Conservation (phyloP, 176 grass and related monocot genomes). For the Hsuehochloa calcarea region DNA sequence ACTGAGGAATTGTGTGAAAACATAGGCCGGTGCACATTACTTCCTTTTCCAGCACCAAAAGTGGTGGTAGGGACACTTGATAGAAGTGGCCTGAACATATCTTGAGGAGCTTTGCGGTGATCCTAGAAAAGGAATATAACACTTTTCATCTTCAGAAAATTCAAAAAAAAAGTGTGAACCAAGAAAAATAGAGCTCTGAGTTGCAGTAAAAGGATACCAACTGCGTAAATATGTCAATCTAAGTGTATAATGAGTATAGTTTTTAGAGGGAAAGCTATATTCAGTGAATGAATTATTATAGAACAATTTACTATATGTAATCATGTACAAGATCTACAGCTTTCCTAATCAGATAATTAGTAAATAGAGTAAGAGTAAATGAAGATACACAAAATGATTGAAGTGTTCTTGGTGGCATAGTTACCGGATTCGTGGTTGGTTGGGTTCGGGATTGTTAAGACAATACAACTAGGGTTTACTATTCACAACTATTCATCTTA, state of each 20-base stretch:
- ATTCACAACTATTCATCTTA: too few relatives aligned
- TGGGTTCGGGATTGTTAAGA: too few relatives aligned
- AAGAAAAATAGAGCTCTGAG: conserved; percentile 6
- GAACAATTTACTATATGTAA: conserved; percentile 4
- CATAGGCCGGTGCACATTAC: conserved; percentile 48
- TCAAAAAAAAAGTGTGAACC: not conserved
- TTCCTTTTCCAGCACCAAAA: conserved; percentile 56
- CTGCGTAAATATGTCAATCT: not conserved
- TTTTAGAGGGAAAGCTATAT: not conserved
- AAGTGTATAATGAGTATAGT: not conserved
- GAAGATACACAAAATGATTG: conserved; percentile 8
- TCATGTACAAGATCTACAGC: not conserved
- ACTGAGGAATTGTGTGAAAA: conserved; percentile 72
- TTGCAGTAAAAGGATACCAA: conserved; percentile 19
- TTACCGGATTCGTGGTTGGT: too few relatives aligned
- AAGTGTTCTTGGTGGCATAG: not conserved
- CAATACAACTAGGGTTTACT: too few relatives aligned
- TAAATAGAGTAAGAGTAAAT: not conserved
- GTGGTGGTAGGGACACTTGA: conserved; percentile 75
- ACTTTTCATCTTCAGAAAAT: conserved; percentile 26
- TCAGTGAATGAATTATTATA: conserved; percentile 11
- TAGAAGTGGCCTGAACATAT: conserved; percentile 90
- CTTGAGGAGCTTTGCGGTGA: conserved; percentile 73
- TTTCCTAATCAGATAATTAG: not conserved
- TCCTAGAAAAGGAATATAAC: conserved; percentile 60